These are phyloP conservation scores for Tolypocladium pustulatum DNA, from an alignment of 2,329 filamentous ascomycete species.

Conservation along the genomic window DNA sequence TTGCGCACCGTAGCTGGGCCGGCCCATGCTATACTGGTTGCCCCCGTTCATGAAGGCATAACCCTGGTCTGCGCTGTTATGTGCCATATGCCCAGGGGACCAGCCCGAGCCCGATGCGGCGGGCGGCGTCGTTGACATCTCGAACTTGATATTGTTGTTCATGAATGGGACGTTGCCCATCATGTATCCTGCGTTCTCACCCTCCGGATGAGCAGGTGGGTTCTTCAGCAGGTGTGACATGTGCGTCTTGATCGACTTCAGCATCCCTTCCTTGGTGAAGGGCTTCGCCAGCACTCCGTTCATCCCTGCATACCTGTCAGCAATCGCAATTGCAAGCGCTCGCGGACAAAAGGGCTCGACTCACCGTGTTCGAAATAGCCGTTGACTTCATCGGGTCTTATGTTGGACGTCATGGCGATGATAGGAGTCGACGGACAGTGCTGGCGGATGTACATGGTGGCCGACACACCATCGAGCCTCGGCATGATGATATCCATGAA, in stretches of 20 bases:
- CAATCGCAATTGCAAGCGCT: not conserved
- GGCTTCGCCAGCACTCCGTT: conserved; percentile 95
- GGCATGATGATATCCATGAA: conserved; percentile 98
- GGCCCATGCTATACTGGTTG: conserved; percentile 24
- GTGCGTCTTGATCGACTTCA: conserved; percentile 80
- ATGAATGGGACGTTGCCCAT: conserved; percentile 23
- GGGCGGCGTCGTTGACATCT: conserved; percentile 45
- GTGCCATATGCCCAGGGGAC: conserved; percentile 41
- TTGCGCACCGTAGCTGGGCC: conserved; percentile 12
- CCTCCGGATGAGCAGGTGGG: conserved; percentile 33
- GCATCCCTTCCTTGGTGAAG: conserved; percentile 81
- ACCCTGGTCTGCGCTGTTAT: conserved; percentile 32
- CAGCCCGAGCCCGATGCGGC: conserved; percentile 34
- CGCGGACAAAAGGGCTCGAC: conserved; percentile 16
- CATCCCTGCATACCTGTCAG: conserved; percentile 55
- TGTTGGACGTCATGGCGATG: conserved; percentile 98
- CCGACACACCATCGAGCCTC: conserved; percentile 85
- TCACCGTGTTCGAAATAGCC: conserved; percentile 95
- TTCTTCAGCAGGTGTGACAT: conserved; percentile 73
- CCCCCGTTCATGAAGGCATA: conserved; percentile 36
- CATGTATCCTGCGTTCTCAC: conserved; percentile 20
- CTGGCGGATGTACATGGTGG: conserved; percentile 85
- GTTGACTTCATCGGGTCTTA: conserved; percentile 89
- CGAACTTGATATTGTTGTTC: conserved; percentile 34
- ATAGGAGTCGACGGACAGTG: conserved; percentile 76